Evolutionary conservation across 768 basidiomycete species (phyloP).

Genomic region (Arthromyces matolae): DNA sequence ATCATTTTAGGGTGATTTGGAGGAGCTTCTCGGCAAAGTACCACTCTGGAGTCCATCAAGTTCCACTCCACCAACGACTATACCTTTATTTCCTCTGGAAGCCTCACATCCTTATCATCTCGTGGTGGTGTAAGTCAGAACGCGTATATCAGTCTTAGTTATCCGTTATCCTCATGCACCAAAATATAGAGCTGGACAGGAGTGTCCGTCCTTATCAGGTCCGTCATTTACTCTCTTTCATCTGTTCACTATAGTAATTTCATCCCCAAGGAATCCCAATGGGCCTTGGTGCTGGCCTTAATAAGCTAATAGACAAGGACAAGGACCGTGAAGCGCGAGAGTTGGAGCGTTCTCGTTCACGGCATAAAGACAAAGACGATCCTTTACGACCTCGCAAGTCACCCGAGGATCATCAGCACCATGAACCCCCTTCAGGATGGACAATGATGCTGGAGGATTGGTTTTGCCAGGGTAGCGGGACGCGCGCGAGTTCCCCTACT

Average conservation of each 20-base stretch:
- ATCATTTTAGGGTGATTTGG: constrained; percentile 59
- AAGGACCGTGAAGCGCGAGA: constrained; percentile 37
- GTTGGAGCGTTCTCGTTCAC: constrained; percentile 30
- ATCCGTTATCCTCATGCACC: constrained; percentile 15
- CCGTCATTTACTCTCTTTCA: neutral
- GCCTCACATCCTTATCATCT: constrained; percentile 70
- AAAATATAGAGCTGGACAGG: constrained; percentile 53
- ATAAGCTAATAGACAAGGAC: constrained; percentile 22
- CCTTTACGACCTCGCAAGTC: constrained; percentile 28
- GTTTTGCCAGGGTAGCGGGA: constrained; percentile 47
- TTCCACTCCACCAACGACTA: constrained; percentile 20
- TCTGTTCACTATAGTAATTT: neutral
- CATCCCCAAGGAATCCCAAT: constrained; percentile 59
- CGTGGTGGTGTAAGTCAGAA: constrained; percentile 61
- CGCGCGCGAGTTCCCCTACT: constrained; percentile 28
- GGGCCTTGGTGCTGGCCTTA: constrained; percentile 76
- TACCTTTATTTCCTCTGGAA: constrained; percentile 50
- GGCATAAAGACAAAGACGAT: constrained; percentile 37
- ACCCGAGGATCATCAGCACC: constrained; percentile 29
- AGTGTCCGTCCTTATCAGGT: constrained; percentile 82
- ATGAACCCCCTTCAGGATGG: constrained; percentile 55
- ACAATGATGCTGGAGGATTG: constrained; percentile 74
- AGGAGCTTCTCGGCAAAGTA: constrained; percentile 66
- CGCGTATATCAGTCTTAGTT: neutral
- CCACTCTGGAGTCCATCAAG: constrained; percentile 35